Conservation (phyloP, 129 eudicot species). For the Apium graveolens region DNA sequence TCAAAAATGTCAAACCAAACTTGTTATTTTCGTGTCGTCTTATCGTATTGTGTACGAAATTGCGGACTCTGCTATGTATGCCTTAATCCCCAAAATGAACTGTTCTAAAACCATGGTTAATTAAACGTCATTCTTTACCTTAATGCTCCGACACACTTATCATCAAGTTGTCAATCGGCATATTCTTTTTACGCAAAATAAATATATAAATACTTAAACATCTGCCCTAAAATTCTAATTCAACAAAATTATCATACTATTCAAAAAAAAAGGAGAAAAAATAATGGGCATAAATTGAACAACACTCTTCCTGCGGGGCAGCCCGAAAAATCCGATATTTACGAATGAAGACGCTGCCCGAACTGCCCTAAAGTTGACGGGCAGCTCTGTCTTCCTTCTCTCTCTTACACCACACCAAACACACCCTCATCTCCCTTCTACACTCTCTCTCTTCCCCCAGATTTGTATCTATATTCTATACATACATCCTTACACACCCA, state of each 20-base stretch:
- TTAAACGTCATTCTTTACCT: not conserved
- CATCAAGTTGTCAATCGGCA: not conserved
- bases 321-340: not conserved
- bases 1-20: too few species aligned
- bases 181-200: too few species aligned
- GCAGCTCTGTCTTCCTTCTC: slow-evolving; percentile 12
- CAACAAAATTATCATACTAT: not conserved
- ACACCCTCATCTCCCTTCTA: slow-evolving; percentile 7
- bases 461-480: slow-evolving; percentile 7
- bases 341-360: slow-evolving; percentile 24
- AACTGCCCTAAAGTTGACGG: slow-evolving; percentile 50
- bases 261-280: too few species aligned
- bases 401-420: slow-evolving; percentile 15
- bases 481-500: slow-evolving; percentile 9
- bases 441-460: slow-evolving; percentile 10
- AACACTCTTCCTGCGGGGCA: not conserved
- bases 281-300: not conserved
- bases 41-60: too few species aligned
- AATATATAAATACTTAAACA: not conserved
- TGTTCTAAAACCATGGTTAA: not conserved
- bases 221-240: not conserved
- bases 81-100: too few species aligned
- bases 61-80: too few species aligned
- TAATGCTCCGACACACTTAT: not conserved
- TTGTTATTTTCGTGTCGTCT: too few species aligned